Evolutionary conservation across 371 early-diverging fungal species (phyloP).

Genomic region (Batkoa obscura): DNA sequence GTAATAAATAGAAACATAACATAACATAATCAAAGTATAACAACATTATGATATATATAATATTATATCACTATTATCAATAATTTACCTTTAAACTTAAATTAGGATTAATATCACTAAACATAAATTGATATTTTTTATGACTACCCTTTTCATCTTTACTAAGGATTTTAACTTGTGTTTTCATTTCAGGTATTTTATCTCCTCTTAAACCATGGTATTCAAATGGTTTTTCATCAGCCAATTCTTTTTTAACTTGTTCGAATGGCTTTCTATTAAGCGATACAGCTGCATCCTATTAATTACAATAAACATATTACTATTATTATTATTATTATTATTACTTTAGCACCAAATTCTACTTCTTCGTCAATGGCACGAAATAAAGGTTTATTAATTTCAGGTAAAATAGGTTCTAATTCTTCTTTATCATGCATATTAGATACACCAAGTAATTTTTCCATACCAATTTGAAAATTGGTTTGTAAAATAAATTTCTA

Average conservation of each 20-base stretch:
- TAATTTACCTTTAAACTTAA: neutral
- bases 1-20: too few species aligned
- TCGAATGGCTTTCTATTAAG: neutral
- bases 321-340: neutral
- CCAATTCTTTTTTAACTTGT: neutral
- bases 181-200: neutral
- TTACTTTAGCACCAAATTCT: neutral
- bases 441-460: neutral
- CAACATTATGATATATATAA: too few species aligned
- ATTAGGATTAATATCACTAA: neutral
- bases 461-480: conserved; percentile 1
- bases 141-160: neutral
- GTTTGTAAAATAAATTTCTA: neutral
- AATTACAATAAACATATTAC: neutral
- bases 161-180: neutral
- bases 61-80: too few species aligned
- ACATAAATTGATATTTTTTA: neutral
- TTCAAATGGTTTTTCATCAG: neutral
- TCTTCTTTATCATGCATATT: neutral
- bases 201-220: neutral
- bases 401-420: neutral
- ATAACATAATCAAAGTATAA: too few species aligned
- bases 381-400: neutral
- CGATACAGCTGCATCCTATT: neutral
- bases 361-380: neutral